Evolutionary conservation across 495 filamentous ascomycete species (phyloP), one percentile per base, ranked within the genome.

Genomic region (Neohortaea acidophila): DNA sequence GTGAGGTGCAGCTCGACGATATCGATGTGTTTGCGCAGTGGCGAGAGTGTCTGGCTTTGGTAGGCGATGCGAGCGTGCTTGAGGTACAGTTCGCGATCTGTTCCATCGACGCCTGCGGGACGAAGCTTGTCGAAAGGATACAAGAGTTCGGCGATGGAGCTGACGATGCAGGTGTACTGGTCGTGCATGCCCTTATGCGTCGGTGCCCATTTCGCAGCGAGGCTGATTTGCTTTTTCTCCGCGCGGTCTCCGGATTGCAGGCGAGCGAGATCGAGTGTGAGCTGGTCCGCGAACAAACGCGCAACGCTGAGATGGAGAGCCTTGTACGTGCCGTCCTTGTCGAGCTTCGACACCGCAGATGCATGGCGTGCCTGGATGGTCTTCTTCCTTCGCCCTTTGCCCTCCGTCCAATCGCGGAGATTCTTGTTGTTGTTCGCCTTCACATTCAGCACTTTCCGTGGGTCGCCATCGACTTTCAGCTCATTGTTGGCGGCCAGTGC

Each of bases 161-260:
- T 61, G 15, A 56, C 56, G 33, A 69, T 51, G 35, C 59, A 59
- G 9, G 66, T 68, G 47, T 65, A 56, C 47, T 62, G 60, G 44
- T 70, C 66, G 45, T 67, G 65, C 50, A 66, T 61, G 27, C 53
- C 53, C 25, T 52, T 56, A 7, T 57, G 46, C 3, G 51, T 56
- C 0, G 66, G 66, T 0, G 64, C 61, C 66, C 66, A 68, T 44
- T 70, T 70, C n/a, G 50, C 63, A 21, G 62, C 62, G 0, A 68
- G 54, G 0, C 63, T 63, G 49, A 70, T 58, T 13, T 43, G 44
- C 22, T 47, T 51, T 24, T 52, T 45, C 4, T 55, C 54, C 36
- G 48, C 46, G 36, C 41, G 46, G 18, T 60, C 51, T 7, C 44
- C 45, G 13, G 51, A 46, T 2, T 47, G 26, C 5, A 68, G 56